Evolutionary conservation across 2,329 filamentous ascomycete genomes (phyloP).

Genomic region (Venturia nashicola): DNA sequence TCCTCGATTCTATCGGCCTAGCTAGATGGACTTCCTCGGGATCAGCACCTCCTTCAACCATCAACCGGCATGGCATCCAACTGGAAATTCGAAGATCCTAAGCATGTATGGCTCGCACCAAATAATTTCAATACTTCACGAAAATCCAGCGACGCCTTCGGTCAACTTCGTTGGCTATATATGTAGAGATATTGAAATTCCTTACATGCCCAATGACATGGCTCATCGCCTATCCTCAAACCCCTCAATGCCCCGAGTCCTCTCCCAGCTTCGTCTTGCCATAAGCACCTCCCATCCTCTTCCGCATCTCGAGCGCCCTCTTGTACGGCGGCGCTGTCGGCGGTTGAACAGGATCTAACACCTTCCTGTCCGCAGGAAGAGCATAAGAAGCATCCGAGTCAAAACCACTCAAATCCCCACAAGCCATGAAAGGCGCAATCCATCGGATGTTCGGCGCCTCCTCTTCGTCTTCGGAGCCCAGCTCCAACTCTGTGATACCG

Average conservation of each 20-base stretch:
- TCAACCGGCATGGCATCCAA: too few species aligned
- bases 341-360: conserved; percentile 83
- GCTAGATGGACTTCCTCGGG: too few species aligned
- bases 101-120: too few species aligned
- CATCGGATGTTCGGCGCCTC: conserved; percentile 38
- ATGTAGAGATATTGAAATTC: too few species aligned
- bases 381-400: conserved; percentile 93
- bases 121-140: too few species aligned
- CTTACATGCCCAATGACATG: too few species aligned
- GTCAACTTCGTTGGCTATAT: too few species aligned
- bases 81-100: too few species aligned
- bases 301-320: conserved; percentile 73
- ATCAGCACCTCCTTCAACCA: too few species aligned
- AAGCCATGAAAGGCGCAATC: conserved; percentile 96
- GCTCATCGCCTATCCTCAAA: too few species aligned
- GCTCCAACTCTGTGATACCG: conserved; percentile 6
- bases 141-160: too few species aligned
- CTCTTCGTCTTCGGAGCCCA: conserved; percentile 33
- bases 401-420: conserved; percentile 86
- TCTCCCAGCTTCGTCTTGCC: conserved; percentile 48
- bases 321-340: conserved; percentile 95
- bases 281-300: conserved; percentile 62
- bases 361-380: conserved; percentile 73
- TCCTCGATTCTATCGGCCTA: too few species aligned
- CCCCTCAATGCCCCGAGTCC: background rate